phyloP scores from a whole-genome alignment of 1,284 basidiomycete species.

The Austroboletus olivaceoglutinosus region DNA sequence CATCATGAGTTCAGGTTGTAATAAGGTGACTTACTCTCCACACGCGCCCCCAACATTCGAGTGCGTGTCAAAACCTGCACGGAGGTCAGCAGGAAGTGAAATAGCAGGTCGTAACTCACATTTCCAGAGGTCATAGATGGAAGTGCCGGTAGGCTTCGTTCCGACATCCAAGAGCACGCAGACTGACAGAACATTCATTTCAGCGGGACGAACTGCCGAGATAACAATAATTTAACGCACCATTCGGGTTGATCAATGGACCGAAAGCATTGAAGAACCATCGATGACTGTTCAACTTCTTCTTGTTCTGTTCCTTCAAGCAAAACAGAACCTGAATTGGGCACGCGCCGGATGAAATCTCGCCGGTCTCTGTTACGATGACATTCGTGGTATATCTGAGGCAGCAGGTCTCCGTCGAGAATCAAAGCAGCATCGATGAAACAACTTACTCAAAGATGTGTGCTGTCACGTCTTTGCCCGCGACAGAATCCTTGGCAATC shows the following conservation, averaged over 20 bases:
- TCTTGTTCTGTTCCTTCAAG: slow-evolving; percentile 94
- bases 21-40: slow-evolving; percentile 66
- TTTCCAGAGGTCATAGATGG: slow-evolving; percentile 96
- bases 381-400: slow-evolving; percentile 75
- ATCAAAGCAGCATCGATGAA: neutral
- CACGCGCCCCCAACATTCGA: slow-evolving; percentile 92
- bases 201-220: neutral
- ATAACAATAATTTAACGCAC: slow-evolving; percentile 38
- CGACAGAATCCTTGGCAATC: slow-evolving; percentile 90
- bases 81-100: slow-evolving; percentile 9
- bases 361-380: slow-evolving; percentile 80
- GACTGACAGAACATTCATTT: slow-evolving; percentile 41
- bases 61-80: slow-evolving; percentile 81
- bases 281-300: slow-evolving; percentile 89
- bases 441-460: slow-evolving; percentile 82
- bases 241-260: slow-evolving; percentile 80
- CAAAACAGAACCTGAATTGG: slow-evolving; percentile 94
- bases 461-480: slow-evolving; percentile 89
- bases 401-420: slow-evolving; percentile 4
- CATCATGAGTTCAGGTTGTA: neutral
- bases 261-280: slow-evolving; percentile 99
- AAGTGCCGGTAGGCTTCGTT: slow-evolving; percentile 90
- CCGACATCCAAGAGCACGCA: slow-evolving; percentile 89
- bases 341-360: slow-evolving; percentile 77
- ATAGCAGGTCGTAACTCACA: slow-evolving; percentile 43